phyloP scores from a whole-genome alignment of 208 protist species.

The Trypanosomatidae sp. region DNA sequence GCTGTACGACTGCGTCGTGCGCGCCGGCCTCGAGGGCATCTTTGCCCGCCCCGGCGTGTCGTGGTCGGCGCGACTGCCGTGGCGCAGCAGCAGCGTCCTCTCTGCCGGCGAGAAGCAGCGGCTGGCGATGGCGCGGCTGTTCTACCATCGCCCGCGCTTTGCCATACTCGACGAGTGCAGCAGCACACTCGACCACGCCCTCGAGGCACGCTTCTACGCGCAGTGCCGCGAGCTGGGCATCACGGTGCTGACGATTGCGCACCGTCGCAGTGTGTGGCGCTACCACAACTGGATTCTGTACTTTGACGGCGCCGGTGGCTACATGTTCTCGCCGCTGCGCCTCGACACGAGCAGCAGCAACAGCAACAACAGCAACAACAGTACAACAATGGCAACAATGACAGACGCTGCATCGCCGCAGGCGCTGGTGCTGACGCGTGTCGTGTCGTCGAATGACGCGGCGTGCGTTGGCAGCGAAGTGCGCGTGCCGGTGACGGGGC shows the following conservation, averaged over 20 bases:
- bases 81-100: slow-evolving; percentile 27
- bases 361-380: slow-evolving; percentile 3
- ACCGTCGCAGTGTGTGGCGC: slow-evolving; percentile 55
- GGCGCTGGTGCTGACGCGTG: slow-evolving; percentile 7
- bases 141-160: slow-evolving; percentile 78
- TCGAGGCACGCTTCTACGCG: slow-evolving; percentile 56
- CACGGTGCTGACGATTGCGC: slow-evolving; percentile 76
- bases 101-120: slow-evolving; percentile 81
- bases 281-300: slow-evolving; percentile 77
- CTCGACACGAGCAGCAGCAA: slow-evolving; percentile 10
- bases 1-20: slow-evolving; percentile 41
- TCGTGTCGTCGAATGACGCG: slow-evolving; percentile 10
- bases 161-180: slow-evolving; percentile 89
- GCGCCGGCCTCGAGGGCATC: slow-evolving; percentile 49
- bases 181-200: slow-evolving; percentile 52
- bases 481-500: slow-evolving; percentile 7
- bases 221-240: slow-evolving; percentile 59
- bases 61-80: slow-evolving; percentile 41
- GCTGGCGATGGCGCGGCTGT: slow-evolving; percentile 79
- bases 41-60: slow-evolving; percentile 33
- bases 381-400: background rate
- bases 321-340: slow-evolving; percentile 49
- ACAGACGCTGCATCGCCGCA: background rate
- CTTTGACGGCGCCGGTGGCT: slow-evolving; percentile 62
- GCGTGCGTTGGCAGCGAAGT: slow-evolving; percentile 15